These are phyloP conservation scores for Selaginella moellendorffii DNA, from an alignment of 75 land plant species.

Conservation along the genomic window DNA sequence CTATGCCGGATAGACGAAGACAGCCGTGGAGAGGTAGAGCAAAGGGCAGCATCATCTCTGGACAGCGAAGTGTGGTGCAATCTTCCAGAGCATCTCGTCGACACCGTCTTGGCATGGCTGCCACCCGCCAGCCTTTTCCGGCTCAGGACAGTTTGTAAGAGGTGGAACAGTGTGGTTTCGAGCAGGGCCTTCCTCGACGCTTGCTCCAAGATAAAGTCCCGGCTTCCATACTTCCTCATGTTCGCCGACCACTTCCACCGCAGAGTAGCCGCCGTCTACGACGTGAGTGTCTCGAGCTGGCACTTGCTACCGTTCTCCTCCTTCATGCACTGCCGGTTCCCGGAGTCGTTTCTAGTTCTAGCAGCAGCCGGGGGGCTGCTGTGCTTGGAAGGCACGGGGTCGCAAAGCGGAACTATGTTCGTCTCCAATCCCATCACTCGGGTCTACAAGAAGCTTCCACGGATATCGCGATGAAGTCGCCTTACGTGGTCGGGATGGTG, in stretches of 20 bases:
- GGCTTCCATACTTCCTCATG: constrained; percentile 60
- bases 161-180: constrained; percentile 47
- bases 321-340: constrained; percentile 10
- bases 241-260: constrained; percentile 36
- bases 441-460: not conserved
- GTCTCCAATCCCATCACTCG: constrained; percentile 32
- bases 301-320: constrained; percentile 38
- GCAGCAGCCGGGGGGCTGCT: constrained; percentile 7
- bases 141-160: constrained; percentile 47
- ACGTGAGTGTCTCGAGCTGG: constrained; percentile 47
- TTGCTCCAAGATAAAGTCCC: constrained; percentile 46
- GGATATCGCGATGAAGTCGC: not conserved
- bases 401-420: constrained; percentile 25
- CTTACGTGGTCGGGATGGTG: not conserved
- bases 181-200: constrained; percentile 42
- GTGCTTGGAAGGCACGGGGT: not conserved
- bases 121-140: constrained; percentile 45
- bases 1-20: too few species aligned
- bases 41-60: too few species aligned
- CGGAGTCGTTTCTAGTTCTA: constrained; percentile 5
- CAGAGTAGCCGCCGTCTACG: constrained; percentile 42
- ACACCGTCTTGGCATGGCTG: constrained; percentile 41
- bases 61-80: constrained; percentile 48
- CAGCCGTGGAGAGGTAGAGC: too few species aligned
- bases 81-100: constrained; percentile 51